phyloP scores from a whole-genome alignment of 164 flowering plant species.

The Pachysandra terminalis region DNA sequence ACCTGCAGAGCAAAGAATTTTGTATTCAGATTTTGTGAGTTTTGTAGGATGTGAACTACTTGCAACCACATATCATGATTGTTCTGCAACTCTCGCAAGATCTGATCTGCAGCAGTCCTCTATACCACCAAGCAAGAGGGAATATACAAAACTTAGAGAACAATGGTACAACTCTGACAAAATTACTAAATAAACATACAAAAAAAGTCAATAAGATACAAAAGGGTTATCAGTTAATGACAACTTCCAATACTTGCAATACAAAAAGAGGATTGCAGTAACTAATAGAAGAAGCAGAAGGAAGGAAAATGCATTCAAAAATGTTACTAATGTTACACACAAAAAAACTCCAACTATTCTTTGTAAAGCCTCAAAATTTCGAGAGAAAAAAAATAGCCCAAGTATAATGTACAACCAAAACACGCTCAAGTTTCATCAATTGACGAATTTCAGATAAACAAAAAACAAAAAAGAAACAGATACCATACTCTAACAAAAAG shows the following conservation, averaged over 20 bases:
- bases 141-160: neutral
- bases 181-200: too few relatives aligned
- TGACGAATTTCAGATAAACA: neutral
- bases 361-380: neutral
- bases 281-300: too few relatives aligned
- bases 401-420: neutral
- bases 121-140: constrained; percentile 17
- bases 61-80: constrained; percentile 98
- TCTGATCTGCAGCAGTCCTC: constrained; percentile 94
- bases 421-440: too few relatives aligned
- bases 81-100: constrained; percentile 84
- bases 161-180: neutral
- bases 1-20: constrained; percentile 98
- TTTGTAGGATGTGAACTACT: constrained; percentile 90
- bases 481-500: neutral
- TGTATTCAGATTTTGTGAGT: constrained; percentile 74
- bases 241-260: too few relatives aligned
- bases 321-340: neutral
- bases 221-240: too few relatives aligned
- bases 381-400: neutral
- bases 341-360: too few relatives aligned
- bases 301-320: too few relatives aligned
- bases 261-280: too few relatives aligned
- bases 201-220: too few relatives aligned
- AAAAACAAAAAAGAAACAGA: neutral